These are phyloP conservation scores for Staphylotrichum longicolle DNA, from an alignment of 495 filamentous ascomycete species.

Conservation along the genomic window DNA sequence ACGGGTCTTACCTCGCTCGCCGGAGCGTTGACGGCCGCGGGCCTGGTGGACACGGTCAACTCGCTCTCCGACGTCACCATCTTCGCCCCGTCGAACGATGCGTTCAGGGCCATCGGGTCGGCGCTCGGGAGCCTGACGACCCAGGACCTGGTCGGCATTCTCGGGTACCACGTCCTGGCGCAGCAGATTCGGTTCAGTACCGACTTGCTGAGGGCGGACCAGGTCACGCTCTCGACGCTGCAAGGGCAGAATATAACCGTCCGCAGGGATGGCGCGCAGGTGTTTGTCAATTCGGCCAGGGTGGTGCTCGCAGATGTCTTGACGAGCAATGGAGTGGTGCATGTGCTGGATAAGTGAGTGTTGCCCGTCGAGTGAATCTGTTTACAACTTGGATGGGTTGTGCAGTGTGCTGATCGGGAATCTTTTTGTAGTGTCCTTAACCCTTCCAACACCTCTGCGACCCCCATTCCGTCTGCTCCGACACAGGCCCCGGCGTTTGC, in stretches of 20 bases:
- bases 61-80: constrained; percentile 55
- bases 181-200: constrained; percentile 45
- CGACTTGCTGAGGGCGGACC: constrained; percentile 32
- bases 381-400: background rate
- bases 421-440: constrained; percentile 28
- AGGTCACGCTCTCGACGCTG: constrained; percentile 36
- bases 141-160: constrained; percentile 23
- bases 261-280: constrained; percentile 37
- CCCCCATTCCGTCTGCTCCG: constrained; percentile 30
- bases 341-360: constrained; percentile 49
- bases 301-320: constrained; percentile 50
- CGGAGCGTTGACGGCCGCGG: constrained; percentile 52
- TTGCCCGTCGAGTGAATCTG: background rate
- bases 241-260: constrained; percentile 44
- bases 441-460: constrained; percentile 32
- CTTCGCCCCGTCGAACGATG: constrained; percentile 48
- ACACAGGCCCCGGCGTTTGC: constrained; percentile 41
- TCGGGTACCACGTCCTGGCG: constrained; percentile 38
- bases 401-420: background rate
- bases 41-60: constrained; percentile 47
- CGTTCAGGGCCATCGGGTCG: constrained; percentile 29
- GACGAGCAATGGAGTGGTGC: constrained; percentile 53
- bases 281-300: constrained; percentile 53
- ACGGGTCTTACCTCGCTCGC: constrained; percentile 54
- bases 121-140: constrained; percentile 16